Evolutionary conservation across 306 rosid species (phyloP).

Genomic region (Gleditsia sinensis): DNA sequence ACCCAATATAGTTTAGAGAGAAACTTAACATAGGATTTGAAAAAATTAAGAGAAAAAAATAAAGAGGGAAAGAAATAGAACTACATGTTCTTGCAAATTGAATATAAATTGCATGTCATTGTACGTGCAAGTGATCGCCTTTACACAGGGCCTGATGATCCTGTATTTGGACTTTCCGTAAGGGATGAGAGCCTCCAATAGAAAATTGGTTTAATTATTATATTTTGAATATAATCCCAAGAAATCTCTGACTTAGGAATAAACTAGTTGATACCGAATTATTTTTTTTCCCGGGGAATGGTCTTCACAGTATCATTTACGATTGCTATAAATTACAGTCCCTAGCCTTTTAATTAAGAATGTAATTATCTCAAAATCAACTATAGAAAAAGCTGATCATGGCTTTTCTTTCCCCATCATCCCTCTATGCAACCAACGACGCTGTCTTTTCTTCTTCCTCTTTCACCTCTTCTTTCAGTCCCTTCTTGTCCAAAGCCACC

Average conservation of each 20-base stretch:
- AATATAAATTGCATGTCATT: no score
- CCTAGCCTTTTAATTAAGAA: not conserved
- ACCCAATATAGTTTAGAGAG: no score
- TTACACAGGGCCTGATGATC: not conserved
- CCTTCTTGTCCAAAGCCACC: slow-evolving; percentile 8
- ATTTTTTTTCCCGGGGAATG: not conserved
- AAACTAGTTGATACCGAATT: not conserved
- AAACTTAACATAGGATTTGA: no score
- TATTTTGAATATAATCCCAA: not conserved
- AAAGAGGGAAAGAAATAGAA: no score
- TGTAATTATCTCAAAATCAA: not conserved
- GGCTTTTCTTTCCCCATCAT: slow-evolving; percentile 39
- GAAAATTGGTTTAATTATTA: no score
- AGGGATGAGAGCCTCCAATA: no score
- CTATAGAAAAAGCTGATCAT: slow-evolving; percentile 2
- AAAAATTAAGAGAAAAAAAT: no score
- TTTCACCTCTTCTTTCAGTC: slow-evolving; percentile 1
- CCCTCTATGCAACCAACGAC: not conserved
- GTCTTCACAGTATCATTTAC: not conserved
- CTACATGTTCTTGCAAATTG: no score
- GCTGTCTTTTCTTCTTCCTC: not conserved
- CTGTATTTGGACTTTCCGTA: not conserved
- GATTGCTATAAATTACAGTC: not conserved
- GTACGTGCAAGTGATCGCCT: not conserved
- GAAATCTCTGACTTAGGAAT: not conserved